Percentiles rank a stretch among this genome's conserved stretches.
Conservation (phyloP, 768 basidiomycete species). For the Leccinum imitatum region DNA sequence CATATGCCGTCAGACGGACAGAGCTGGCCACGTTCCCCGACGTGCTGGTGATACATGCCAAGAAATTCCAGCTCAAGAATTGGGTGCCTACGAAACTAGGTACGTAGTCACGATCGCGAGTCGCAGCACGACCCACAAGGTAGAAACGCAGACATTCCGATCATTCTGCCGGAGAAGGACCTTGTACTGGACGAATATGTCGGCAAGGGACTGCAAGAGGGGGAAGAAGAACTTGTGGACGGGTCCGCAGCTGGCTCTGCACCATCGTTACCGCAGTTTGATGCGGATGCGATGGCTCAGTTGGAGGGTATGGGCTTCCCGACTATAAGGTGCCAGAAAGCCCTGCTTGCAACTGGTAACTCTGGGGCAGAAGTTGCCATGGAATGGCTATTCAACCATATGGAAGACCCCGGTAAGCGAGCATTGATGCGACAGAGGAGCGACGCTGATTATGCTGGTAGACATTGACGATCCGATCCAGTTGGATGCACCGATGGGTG, state of each 20-base stretch:
- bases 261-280: conserved; percentile 59
- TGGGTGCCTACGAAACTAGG: conserved; percentile 97
- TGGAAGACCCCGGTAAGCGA: conserved; percentile 84
- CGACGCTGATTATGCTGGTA: conserved; percentile 30
- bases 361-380: conserved; percentile 77
- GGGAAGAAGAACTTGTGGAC: conserved; percentile 70
- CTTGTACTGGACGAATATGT: conserved; percentile 65
- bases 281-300: conserved; percentile 70
- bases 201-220: conserved; percentile 66
- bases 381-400: conserved; percentile 94
- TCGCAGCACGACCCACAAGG: background rate
- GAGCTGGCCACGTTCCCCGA: conserved; percentile 87
- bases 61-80: conserved; percentile 92
- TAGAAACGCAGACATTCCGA: conserved; percentile 68
- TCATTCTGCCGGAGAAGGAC: conserved; percentile 62
- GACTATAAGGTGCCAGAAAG: conserved; percentile 79
- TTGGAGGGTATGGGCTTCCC: conserved; percentile 94
- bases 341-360: conserved; percentile 84
- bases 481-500: conserved; percentile 8
- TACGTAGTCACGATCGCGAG: conserved; percentile 34
- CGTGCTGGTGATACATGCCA: conserved; percentile 84
- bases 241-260: conserved; percentile 39
- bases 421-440: background rate
- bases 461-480: conserved; percentile 85
- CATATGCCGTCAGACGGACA: conserved; percentile 66